These are phyloP conservation scores for Tetrapisispora phaffii DNA, from an alignment of 805 yeast species.

Conservation along the genomic window DNA sequence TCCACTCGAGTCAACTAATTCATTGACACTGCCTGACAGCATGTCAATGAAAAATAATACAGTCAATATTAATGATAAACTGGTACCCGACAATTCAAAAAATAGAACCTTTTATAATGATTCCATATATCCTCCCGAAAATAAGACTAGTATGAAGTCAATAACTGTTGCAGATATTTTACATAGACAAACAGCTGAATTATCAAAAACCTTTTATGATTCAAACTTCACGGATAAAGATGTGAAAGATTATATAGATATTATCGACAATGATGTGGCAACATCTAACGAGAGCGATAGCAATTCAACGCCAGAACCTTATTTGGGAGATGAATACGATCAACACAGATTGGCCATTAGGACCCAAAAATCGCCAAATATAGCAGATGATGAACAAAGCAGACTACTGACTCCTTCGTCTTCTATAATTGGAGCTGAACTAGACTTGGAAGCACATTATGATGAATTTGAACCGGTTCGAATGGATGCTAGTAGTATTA, in stretches of 20 bases:
- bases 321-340: not conserved
- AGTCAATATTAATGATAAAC: constrained; percentile 4
- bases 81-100: constrained; percentile 9
- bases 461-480: constrained; percentile 1
- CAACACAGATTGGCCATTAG: not conserved
- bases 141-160: constrained; percentile 2
- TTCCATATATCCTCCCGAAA: not conserved
- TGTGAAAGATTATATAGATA: constrained; percentile 9
- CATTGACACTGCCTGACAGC: not conserved
- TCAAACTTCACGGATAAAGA: constrained; percentile 11
- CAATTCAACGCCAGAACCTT: not conserved
- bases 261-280: constrained; percentile 5
- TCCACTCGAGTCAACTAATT: not conserved
- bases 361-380: constrained; percentile 2
- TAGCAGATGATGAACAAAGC: constrained; percentile 4
- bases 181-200: constrained; percentile 28
- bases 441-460: constrained; percentile 3
- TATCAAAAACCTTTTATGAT: constrained; percentile 23
- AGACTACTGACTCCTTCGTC: constrained; percentile 13
- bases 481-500: not conserved
- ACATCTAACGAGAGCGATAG: not conserved
- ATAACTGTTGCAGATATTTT: constrained; percentile 23
- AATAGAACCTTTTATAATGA: not conserved
- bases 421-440: constrained; percentile 3
- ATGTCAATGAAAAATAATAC: not conserved